Evolutionary conservation across 768 basidiomycete genomes (phyloP), one percentile per base, ranked within the genome.

Genomic region (Lactarius trivialis): DNA sequence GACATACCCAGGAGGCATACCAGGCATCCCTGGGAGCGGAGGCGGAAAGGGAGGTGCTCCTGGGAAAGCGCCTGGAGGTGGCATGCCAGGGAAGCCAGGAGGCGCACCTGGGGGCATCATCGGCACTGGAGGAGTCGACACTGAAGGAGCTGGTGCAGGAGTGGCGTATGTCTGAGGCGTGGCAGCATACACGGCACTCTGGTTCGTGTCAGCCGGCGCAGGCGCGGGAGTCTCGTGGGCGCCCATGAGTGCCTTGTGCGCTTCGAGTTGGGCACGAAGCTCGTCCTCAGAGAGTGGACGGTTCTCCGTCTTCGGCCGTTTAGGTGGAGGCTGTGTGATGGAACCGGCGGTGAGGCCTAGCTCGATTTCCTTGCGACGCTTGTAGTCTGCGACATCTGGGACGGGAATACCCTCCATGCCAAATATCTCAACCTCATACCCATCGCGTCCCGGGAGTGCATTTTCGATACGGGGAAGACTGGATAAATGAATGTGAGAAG

Each of bases 361-460:
- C 72, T 98, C 94, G 65, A 92, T 89, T 73, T 96, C 95, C 71
- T 97, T 97, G 66, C 91, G 86, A 56, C 93, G 88, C 71, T 92
- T 96, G 81, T 95, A 98, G 73, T 95, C 96, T 14, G 91, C 93
- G 21, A 96, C 83, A 73, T 96, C 95, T 36, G 93, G 91, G 4
- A 88, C 88, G 8, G 94, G 94, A 55, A 98, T 93, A 58, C 96
- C 97, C 72, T 97, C 96, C 97, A 99, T 98, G 26, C 97, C 97
- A 67, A 98, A 98, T 53, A 99, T 98, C 76, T 99, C 97, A 39
- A 99, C 89, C 72, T 98, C 96, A 69, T 98, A 98, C 1, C 95
- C 93, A 75, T 98, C 96, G 36, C 97, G 86, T 32, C 95, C 96
- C 9, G 96, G 93, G 3, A 99, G 78, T 0, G 96, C 95, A 72